Conservation (phyloP, 768 basidiomycete genomes). For the Leccinum pellstonianum region DNA sequence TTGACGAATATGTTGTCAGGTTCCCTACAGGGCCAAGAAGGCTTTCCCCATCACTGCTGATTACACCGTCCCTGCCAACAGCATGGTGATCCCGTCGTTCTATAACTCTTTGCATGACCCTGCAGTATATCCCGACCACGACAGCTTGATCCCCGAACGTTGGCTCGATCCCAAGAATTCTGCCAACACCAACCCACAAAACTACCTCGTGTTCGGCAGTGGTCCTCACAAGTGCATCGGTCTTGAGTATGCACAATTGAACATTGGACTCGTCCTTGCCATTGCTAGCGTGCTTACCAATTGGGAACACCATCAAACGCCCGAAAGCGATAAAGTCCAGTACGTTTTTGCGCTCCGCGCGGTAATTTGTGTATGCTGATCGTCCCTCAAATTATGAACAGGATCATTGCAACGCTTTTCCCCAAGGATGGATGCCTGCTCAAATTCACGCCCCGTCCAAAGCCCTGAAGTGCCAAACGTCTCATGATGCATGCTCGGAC, state of each 20-base stretch:
- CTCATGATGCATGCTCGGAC: background rate
- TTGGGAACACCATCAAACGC: conserved; percentile 86
- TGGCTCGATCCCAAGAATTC: conserved; percentile 83
- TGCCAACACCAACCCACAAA: conserved; percentile 85
- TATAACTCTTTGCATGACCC: conserved; percentile 93
- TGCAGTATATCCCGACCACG: conserved; percentile 83
- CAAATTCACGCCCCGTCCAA: conserved; percentile 65
- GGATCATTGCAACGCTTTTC: conserved; percentile 96
- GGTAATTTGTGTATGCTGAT: conserved; percentile 1
- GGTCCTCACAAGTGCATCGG: conserved; percentile 95
- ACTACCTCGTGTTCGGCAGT: conserved; percentile 93
- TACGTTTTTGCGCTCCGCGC: conserved; percentile 39
- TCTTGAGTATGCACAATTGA: conserved; percentile 88
- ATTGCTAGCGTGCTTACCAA: conserved; percentile 78
- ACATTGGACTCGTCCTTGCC: conserved; percentile 82
- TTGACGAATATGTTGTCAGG: conserved; percentile 43
- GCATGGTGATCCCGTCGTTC: conserved; percentile 95
- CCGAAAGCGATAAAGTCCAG: conserved; percentile 77
- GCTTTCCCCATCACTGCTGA: conserved; percentile 89
- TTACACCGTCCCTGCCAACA: conserved; percentile 87
- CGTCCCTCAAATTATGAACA: conserved; percentile 26
- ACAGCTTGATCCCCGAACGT: conserved; percentile 80
- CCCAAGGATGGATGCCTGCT: conserved; percentile 89
- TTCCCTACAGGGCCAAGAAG: conserved; percentile 90
- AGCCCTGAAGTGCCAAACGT: conserved; percentile 10